Percentiles rank a stretch among this genome's conserved stretches.
phyloP scores from a whole-genome alignment of 108 stramenopile species.

The Aurantiochytrium sp. region DNA sequence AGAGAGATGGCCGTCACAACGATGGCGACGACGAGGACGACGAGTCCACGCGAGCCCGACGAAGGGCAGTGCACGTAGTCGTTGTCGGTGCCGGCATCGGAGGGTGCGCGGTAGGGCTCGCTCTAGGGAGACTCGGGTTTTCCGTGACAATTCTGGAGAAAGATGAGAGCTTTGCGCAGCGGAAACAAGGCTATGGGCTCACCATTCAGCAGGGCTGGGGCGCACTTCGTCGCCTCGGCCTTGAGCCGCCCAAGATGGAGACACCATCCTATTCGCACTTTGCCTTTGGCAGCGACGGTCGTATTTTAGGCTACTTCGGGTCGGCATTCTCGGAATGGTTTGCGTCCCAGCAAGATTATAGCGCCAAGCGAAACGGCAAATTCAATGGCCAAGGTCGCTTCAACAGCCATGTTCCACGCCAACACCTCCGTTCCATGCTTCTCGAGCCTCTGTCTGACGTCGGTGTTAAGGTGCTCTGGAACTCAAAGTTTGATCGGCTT shows the following conservation, averaged over 20 bases:
- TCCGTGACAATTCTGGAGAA: slow-evolving; percentile 61
- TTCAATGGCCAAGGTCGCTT: slow-evolving; percentile 42
- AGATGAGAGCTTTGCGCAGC: slow-evolving; percentile 59
- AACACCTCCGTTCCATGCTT: neutral
- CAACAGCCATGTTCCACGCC: slow-evolving; percentile 30
- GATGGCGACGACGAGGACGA: neutral
- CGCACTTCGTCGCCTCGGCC: slow-evolving; percentile 58
- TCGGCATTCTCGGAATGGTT: neutral
- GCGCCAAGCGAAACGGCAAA: slow-evolving; percentile 12
- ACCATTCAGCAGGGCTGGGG: slow-evolving; percentile 77
- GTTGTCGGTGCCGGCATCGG: slow-evolving; percentile 73
- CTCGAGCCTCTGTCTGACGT: neutral
- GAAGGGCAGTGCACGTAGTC: neutral
- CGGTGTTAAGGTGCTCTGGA: slow-evolving; percentile 25
- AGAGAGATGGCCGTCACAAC: neutral
- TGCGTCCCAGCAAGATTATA: neutral
- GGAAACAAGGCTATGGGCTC: slow-evolving; percentile 72
- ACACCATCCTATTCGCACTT: slow-evolving; percentile 19
- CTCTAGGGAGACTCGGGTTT: slow-evolving; percentile 64
- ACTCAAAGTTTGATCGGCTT: slow-evolving; percentile 15
- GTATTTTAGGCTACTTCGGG: slow-evolving; percentile 20
- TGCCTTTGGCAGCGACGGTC: neutral
- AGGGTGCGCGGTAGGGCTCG: slow-evolving; percentile 65
- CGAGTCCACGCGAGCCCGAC: neutral
- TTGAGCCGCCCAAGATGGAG: slow-evolving; percentile 11